Conservation (phyloP, 2,329 filamentous ascomycete genomes). For the Hypoxylon rubiginosum region DNA sequence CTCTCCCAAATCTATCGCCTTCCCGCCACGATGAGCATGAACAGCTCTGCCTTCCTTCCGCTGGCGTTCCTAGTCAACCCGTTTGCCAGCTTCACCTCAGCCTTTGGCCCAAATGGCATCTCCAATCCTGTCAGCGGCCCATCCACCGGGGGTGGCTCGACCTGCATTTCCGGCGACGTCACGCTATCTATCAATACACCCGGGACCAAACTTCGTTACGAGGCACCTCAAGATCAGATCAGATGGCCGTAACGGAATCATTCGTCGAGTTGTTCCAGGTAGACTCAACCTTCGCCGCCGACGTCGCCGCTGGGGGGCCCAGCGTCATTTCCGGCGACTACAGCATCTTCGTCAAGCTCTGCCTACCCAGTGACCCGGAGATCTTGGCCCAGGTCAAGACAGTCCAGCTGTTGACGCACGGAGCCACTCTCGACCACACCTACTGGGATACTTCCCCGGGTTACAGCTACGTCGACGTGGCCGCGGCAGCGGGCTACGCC, state of each 20-base stretch:
- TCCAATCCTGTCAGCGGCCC: slow-evolving; percentile 34
- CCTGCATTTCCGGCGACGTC: slow-evolving; percentile 37
- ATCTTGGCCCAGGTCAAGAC: slow-evolving; percentile 36
- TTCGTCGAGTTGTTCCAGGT: slow-evolving; percentile 41
- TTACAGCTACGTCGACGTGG: slow-evolving; percentile 58
- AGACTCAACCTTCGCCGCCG: slow-evolving; percentile 37
- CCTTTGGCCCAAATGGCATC: slow-evolving; percentile 35
- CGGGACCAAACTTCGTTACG: slow-evolving; percentile 39
- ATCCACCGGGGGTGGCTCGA: slow-evolving; percentile 40
- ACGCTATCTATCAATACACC: slow-evolving; percentile 38
- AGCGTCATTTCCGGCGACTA: slow-evolving; percentile 42
- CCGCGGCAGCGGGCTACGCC: slow-evolving; percentile 54
- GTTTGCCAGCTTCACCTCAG: slow-evolving; percentile 35
- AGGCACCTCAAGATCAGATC: slow-evolving; percentile 38
- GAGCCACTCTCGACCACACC: slow-evolving; percentile 55
- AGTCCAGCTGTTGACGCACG: slow-evolving; percentile 58
- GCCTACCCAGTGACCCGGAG: slow-evolving; percentile 33
- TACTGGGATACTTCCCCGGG: slow-evolving; percentile 56
- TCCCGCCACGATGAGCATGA: slow-evolving; percentile 36
- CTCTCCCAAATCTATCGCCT: slow-evolving; percentile 8
- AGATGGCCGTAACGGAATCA: slow-evolving; percentile 38
- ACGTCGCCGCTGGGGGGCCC: slow-evolving; percentile 24
- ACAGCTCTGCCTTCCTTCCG: slow-evolving; percentile 31
- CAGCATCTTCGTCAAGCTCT: slow-evolving; percentile 43
- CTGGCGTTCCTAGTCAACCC: slow-evolving; percentile 29